phyloP scores from a whole-genome alignment of 2,329 filamentous ascomycete species.

The Colletotrichum nymphaeae region DNA sequence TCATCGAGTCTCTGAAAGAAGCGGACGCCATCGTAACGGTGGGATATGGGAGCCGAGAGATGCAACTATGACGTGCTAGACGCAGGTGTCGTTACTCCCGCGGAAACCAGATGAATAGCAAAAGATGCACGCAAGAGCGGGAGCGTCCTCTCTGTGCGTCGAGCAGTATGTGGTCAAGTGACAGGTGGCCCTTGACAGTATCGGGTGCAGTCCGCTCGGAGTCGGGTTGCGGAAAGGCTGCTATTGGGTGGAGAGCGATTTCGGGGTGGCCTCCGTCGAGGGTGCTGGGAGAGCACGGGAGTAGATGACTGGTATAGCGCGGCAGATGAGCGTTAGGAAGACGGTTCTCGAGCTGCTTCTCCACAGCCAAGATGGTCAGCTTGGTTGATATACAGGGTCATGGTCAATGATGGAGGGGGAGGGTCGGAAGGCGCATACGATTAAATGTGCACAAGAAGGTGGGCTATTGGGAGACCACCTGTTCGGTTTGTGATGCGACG shows the following conservation, averaged over 20 bases:
- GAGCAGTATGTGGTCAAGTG: constrained; percentile 22
- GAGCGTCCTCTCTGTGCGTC: not conserved
- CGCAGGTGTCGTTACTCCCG: not conserved
- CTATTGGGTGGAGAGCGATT: constrained; percentile 16
- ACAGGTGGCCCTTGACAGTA: not conserved
- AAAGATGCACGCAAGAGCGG: not conserved
- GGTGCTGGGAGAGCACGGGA: constrained; percentile 8
- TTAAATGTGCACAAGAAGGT: not conserved
- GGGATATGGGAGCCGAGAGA: not conserved
- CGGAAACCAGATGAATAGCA: not conserved
- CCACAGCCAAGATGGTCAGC: constrained; percentile 20
- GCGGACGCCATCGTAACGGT: constrained; percentile 78
- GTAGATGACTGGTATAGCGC: constrained; percentile 19
- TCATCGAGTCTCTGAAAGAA: constrained; percentile 94
- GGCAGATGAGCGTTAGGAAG: constrained; percentile 18
- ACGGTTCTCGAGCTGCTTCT: constrained; percentile 1
- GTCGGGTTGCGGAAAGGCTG: not conserved
- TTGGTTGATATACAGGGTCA: constrained; percentile 20
- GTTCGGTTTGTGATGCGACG: constrained; percentile 24
- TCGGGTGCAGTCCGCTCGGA: not conserved
- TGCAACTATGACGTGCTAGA: constrained; percentile 11
- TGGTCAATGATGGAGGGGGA: not conserved
- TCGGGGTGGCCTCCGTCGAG: constrained; percentile 20
- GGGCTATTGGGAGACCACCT: constrained; percentile 21
- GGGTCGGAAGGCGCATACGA: constrained; percentile 9